Evolutionary conservation across 306 rosid genomes (phyloP), one percentile per base, ranked within the genome.

Genomic region (Oxytropis ochrocephala): DNA sequence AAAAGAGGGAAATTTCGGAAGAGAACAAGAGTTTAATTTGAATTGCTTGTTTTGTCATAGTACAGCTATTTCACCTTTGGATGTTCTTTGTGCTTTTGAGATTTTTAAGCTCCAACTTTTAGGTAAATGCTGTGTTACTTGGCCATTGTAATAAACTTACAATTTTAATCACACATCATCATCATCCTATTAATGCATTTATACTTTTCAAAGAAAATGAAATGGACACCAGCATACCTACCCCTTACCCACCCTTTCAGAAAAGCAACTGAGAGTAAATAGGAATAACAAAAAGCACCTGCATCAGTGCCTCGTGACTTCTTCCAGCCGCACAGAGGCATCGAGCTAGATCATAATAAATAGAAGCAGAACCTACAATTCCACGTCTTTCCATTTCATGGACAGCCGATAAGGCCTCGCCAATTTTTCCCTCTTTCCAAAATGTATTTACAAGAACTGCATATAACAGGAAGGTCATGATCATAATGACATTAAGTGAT

Each of bases 321-420:
- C 97, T 87, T 81, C 96, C 98, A 64, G 89, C 90, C 50, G 88
- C 83, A 77, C 98, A 90, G 60, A 94, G 97, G 78, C 97, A 90
- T 50, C 98, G 90, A 76, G 97, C 94, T 60, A 90, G 89, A 75
- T 90, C 98, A 80, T 94, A 90, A 83, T 94, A 90, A 74, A 94
- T 86, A 78, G 93, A 85, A 59, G 98, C 98, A 79, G 97, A 88
- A 41, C 98, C 98, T 48, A 90, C 96, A 76, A 94, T 76, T 69
- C 97, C 98, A 51, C 88, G 94, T 64, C 70, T 78, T 91, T 90
- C 98, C 98, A 94, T 94, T 60, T 85, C 81, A 56, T 76, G 80
- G 54, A 94, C 87, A 46, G 91, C 79, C 72, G 50, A 70, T 41
- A 79, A 49, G 56, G 97, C 97, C 85, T 94, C 89, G 18, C 87